Base-by-base conservation (phyloP, 345 rosid species). In the Citrus mangshanensis region DNA sequence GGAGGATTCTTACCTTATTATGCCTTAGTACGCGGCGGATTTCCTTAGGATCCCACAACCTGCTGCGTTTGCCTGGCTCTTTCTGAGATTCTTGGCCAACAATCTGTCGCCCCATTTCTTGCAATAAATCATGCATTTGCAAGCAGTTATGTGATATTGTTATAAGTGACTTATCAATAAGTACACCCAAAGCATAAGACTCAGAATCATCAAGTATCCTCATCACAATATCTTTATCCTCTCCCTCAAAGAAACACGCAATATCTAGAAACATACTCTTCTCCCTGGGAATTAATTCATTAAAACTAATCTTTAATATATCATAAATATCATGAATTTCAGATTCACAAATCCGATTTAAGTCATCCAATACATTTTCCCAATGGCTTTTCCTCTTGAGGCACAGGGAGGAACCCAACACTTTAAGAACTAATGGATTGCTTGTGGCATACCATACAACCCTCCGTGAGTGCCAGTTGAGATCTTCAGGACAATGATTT, bases 211-310 rank as follows among this genome's bases (percentile, higher is more conserved):
- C 83, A 0, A 85, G 76, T 27, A 85, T 74, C 58, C 55, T 55
- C 56, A n/a, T 79, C 25, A 85, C 81, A 28, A 14, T 9, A 9
- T 79, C 77, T 19, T 25, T 74, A 0, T 72, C 66, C 27, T 72
- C 70, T 7, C 86, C 82, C 28, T 80, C 83, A 37, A 85, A 85
- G 81, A 87, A 87, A 64, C 87, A 85, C 25, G 87, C 88, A 74
- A 89, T 84, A 63, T 89, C 90, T n/a, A 85, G 83, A 78, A 89
- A 89, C 30, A 85, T 37, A 22, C 56, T 62, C 77, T 82, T 82
- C 77, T 84, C 81, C 10, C 13, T 14, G 0, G 1, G 21, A 1
- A 49, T 68, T 1, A 85, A 27, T 6, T 68, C 76, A 32, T 79
- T 70, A 73, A 51, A 79, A 68, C 83, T 79, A 1, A 73, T 68